Evolutionary conservation across 257 asterid species (phyloP).

Genomic region (Solanum habrochaites): DNA sequence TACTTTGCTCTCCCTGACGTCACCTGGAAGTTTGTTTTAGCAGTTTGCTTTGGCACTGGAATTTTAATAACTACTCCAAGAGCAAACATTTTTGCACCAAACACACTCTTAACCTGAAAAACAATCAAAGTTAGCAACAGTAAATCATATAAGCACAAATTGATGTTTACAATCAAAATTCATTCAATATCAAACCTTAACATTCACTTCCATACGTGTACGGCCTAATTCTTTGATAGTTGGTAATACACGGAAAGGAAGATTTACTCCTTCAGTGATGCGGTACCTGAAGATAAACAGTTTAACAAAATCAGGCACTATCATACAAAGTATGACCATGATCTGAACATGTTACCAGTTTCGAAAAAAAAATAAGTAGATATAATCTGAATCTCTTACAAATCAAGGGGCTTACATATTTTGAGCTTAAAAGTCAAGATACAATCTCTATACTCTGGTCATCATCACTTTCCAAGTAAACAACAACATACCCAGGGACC

Average conservation of each 20-base stretch:
- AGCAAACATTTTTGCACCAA: conserved; percentile 99
- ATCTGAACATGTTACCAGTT: not conserved
- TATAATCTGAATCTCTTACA: not conserved
- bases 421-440: not conserved
- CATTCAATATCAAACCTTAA: conserved; percentile 52
- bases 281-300: conserved; percentile 59
- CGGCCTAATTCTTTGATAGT: conserved; percentile 99
- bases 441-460: not conserved
- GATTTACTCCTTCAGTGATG: conserved; percentile 98
- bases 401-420: not conserved
- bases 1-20: conserved; percentile 96
- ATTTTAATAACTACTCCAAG: conserved; percentile 97
- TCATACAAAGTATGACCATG: not conserved
- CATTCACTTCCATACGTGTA: conserved; percentile 99
- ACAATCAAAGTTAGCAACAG: not conserved
- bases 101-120: conserved; percentile 95
- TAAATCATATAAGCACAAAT: not conserved
- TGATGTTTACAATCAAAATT: not conserved
- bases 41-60: conserved; percentile 99
- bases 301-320: not conserved
- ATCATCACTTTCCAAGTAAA: not conserved
- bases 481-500: not conserved
- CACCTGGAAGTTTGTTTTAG: conserved; percentile 97
- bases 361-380: not conserved
- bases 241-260: conserved; percentile 94